Conservation (phyloP, 208 protist genomes). For the Crithidia bombi region DNA sequence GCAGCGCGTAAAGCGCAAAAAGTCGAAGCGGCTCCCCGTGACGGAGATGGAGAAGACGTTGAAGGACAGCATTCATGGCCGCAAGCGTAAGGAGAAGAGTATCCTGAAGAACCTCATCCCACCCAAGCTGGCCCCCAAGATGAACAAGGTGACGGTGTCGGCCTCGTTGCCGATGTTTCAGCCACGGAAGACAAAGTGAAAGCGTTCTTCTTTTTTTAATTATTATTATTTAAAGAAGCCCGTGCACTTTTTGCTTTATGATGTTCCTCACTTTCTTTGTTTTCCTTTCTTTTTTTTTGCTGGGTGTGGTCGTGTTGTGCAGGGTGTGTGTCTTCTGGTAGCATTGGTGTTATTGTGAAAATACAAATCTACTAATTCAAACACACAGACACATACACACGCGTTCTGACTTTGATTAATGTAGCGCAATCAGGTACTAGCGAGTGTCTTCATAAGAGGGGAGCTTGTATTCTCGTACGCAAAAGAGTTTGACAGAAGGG, state of each 20-base stretch:
- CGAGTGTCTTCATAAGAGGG: too few relatives aligned
- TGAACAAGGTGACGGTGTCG: conserved; percentile 64
- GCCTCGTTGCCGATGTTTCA: conserved; percentile 85
- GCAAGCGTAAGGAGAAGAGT: conserved; percentile 76
- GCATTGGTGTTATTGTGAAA: too few relatives aligned
- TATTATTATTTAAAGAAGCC: not conserved
- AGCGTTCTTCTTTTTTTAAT: not conserved
- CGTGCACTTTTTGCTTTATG: not conserved
- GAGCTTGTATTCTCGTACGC: too few relatives aligned
- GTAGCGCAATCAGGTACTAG: too few relatives aligned
- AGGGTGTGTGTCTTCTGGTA: too few relatives aligned
- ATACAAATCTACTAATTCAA: too few relatives aligned
- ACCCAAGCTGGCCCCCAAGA: conserved; percentile 60
- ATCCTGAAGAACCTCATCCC: conserved; percentile 85
- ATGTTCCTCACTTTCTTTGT: not conserved
- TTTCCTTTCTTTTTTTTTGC: not conserved
- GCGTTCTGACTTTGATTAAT: not conserved
- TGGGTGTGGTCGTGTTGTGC: not conserved
- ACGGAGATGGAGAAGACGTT: conserved; percentile 90
- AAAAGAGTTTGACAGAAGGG: too few relatives aligned
- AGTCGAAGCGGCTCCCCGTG: conserved; percentile 75
- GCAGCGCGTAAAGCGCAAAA: conserved; percentile 90
- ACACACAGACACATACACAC: not conserved
- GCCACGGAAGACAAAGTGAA: conserved; percentile 17
- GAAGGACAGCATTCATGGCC: conserved; percentile 89